A percentile compares a stretch with the other conserved stretches of the same genome.
These are phyloP conservation scores for Solanum infundibuliforme DNA, from an alignment of 257 asterid species.

Conservation along the genomic window DNA sequence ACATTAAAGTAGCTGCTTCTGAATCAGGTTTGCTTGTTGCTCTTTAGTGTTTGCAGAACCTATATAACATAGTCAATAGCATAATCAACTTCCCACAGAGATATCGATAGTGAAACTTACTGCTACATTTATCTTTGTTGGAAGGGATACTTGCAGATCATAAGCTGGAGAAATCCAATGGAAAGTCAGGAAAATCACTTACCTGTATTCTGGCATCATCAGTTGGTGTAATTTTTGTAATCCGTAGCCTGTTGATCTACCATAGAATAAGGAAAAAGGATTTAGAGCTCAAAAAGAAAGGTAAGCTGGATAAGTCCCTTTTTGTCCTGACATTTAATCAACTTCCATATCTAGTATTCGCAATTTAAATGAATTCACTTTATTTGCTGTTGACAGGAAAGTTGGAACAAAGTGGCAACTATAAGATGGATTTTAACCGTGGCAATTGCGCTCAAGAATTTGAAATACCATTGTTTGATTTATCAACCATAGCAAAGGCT, in stretches of 20 bases:
- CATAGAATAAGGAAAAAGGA: background rate
- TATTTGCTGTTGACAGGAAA: background rate
- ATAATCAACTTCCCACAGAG: background rate
- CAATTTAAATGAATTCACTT: background rate
- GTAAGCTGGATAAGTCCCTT: background rate
- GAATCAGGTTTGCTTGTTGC: background rate
- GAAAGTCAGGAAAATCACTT: background rate
- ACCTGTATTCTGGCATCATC: background rate
- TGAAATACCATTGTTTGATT: constrained; percentile 31
- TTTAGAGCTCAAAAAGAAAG: background rate
- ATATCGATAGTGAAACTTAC: background rate
- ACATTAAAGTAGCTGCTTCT: constrained; percentile 13
- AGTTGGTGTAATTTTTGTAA: background rate
- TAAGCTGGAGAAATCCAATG: background rate
- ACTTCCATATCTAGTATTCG: background rate
- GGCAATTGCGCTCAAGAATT: constrained; percentile 5
- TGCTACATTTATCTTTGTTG: background rate
- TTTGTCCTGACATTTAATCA: background rate
- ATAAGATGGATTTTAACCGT: background rate
- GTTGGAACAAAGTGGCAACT: background rate
- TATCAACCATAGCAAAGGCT: constrained; percentile 14
- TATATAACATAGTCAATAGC: background rate
- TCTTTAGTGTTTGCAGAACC: background rate
- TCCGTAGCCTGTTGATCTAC: background rate
- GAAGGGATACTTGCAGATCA: background rate